These are phyloP conservation scores for Cenococcum geophilum DNA, from an alignment of 495 filamentous ascomycete species.

Conservation along the genomic window DNA sequence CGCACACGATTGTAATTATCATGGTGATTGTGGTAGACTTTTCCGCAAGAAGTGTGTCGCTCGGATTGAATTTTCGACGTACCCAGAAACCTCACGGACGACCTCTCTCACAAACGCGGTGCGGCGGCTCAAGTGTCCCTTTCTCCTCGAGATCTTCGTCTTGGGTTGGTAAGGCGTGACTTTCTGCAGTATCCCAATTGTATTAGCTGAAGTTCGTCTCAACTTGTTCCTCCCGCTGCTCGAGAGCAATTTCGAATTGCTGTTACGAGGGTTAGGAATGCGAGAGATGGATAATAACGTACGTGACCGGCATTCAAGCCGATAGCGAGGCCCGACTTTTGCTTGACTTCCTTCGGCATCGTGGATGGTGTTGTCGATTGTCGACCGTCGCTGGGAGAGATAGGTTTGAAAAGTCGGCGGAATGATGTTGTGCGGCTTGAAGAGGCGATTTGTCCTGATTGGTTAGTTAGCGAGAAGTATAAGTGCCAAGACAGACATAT, in stretches of 20 bases:
- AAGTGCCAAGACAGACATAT: no score
- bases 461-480: no score
- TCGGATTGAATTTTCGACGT: slow-evolving; percentile 33
- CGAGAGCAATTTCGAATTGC: no score
- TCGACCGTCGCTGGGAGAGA: not conserved
- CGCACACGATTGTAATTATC: not conserved
- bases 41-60: not conserved
- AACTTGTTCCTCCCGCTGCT: no score
- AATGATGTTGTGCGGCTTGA: not conserved
- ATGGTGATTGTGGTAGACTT: no score
- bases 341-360: slow-evolving; percentile 37
- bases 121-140: slow-evolving; percentile 86
- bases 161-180: slow-evolving; percentile 81
- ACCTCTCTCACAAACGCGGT: slow-evolving; percentile 91
- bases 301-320: slow-evolving; percentile 89
- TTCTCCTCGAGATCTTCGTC: slow-evolving; percentile 78
- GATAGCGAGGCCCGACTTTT: slow-evolving; percentile 36
- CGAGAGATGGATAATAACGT: slow-evolving; percentile 39
- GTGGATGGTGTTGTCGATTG: slow-evolving; percentile 8
- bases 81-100: slow-evolving; percentile 91
- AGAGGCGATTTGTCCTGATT: not conserved
- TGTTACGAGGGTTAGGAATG: not conserved
- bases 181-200: slow-evolving; percentile 52
- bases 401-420: not conserved
- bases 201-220: slow-evolving; percentile 7